A percentile compares a stretch with the other conserved stretches of the same genome.
Evolutionary conservation across 2,329 filamentous ascomycete genomes (phyloP).

Genomic region (Xylariaceae sp.): DNA sequence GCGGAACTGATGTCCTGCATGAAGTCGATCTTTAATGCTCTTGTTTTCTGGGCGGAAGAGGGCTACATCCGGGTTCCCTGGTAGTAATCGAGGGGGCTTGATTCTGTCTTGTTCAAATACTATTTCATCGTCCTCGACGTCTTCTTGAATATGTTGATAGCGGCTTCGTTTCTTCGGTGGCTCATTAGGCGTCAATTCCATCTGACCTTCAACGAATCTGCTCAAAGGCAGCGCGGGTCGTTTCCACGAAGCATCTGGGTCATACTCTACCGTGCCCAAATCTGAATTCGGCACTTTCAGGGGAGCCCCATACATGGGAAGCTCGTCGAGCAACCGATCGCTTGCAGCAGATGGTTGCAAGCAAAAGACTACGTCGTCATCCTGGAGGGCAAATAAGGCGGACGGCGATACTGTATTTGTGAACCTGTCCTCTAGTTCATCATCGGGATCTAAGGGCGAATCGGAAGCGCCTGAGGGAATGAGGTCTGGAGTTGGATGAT

Average conservation of each 20-base stretch:
- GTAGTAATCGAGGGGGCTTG: slow-evolving; percentile 47
- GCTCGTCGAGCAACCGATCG: slow-evolving; percentile 72
- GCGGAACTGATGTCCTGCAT: slow-evolving; percentile 87
- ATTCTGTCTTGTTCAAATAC: slow-evolving; percentile 35
- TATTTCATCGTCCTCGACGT: slow-evolving; percentile 44
- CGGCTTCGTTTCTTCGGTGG: slow-evolving; percentile 73
- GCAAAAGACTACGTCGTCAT: slow-evolving; percentile 76
- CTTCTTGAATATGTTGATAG: slow-evolving; percentile 74
- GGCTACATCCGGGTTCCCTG: slow-evolving; percentile 72
- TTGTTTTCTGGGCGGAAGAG: slow-evolving; percentile 89
- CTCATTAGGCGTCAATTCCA: slow-evolving; percentile 62
- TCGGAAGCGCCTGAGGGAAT: slow-evolving; percentile 61
- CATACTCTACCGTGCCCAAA: slow-evolving; percentile 52
- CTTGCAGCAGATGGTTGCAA: slow-evolving; percentile 69
- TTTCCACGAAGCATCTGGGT: slow-evolving; percentile 69
- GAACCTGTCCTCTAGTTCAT: slow-evolving; percentile 34
- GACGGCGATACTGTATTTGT: slow-evolving; percentile 60
- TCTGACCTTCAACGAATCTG: slow-evolving; percentile 78
- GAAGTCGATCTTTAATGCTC: slow-evolving; percentile 80
- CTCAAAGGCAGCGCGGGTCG: slow-evolving; percentile 77
- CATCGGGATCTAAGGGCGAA: slow-evolving; percentile 44
- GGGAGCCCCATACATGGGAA: slow-evolving; percentile 72
- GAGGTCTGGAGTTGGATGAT: slow-evolving; percentile 63
- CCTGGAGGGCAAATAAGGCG: slow-evolving; percentile 76
- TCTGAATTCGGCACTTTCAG: slow-evolving; percentile 57